phyloP scores from a whole-genome alignment of 805 yeast genomes.

The Starmerella geochares region DNA sequence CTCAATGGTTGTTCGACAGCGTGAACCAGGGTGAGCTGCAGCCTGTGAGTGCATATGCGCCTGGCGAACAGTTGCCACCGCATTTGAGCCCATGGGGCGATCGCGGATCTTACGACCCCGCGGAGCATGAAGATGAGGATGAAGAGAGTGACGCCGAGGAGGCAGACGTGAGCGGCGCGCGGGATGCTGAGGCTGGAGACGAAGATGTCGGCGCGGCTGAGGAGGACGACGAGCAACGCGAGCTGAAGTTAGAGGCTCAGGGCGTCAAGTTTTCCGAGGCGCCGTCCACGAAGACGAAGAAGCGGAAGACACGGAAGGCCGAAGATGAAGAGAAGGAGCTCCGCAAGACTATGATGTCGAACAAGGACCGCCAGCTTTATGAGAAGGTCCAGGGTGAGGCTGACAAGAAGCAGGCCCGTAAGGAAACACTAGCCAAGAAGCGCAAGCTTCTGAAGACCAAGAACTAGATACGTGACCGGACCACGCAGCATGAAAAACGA shows the following conservation, averaged over 20 bases:
- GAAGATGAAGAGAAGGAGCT: conserved; percentile 73
- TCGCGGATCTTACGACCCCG: conserved; percentile 77
- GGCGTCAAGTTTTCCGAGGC: conserved; percentile 69
- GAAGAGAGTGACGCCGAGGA: conserved; percentile 44
- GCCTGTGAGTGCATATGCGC: conserved; percentile 74
- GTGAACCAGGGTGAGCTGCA: conserved; percentile 66
- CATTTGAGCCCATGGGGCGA: conserved; percentile 99
- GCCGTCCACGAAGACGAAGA: conserved; percentile 29
- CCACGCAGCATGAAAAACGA: background rate
- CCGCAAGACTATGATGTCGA: conserved; percentile 94
- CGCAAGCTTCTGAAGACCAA: conserved; percentile 36
- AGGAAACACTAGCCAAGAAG: conserved; percentile 59
- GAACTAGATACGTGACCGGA: background rate
- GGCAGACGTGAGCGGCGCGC: conserved; percentile 35
- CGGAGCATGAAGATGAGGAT: conserved; percentile 25
- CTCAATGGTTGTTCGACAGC: conserved; percentile 95
- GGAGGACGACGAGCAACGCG: conserved; percentile 44
- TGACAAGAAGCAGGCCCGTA: conserved; percentile 68
- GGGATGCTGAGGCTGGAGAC: conserved; percentile 42
- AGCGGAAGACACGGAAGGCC: conserved; percentile 40
- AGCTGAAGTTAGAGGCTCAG: conserved; percentile 79
- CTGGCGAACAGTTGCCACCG: conserved; percentile 93
- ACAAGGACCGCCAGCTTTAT: conserved; percentile 88
- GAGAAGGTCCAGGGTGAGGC: conserved; percentile 90
- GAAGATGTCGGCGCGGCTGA: conserved; percentile 42